These are phyloP conservation scores for Penicillium verrucosum DNA, from an alignment of 2,329 filamentous ascomycete species.

Conservation along the genomic window DNA sequence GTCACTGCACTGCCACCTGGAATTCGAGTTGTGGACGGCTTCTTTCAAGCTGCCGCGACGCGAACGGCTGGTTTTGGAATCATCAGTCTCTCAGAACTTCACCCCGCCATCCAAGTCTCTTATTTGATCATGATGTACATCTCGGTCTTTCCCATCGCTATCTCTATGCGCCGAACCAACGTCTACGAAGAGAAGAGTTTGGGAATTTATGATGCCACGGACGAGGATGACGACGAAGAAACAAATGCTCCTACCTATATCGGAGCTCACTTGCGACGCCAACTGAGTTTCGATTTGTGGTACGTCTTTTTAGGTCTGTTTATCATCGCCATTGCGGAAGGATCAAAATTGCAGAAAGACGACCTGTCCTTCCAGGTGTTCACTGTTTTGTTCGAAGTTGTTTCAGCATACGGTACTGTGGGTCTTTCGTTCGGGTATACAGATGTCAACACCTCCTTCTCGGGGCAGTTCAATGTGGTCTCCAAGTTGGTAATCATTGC, in stretches of 20 bases:
- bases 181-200: slow-evolving; percentile 82
- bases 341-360: slow-evolving; percentile 62
- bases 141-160: slow-evolving; percentile 93
- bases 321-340: slow-evolving; percentile 86
- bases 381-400: slow-evolving; percentile 73
- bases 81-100: slow-evolving; percentile 71
- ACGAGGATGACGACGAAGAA: slow-evolving; percentile 50
- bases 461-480: slow-evolving; percentile 71
- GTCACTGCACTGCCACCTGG: slow-evolving; percentile 68
- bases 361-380: slow-evolving; percentile 64
- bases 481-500: slow-evolving; percentile 64
- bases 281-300: slow-evolving; percentile 97
- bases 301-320: slow-evolving; percentile 94
- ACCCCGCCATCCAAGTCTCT: slow-evolving; percentile 87
- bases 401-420: slow-evolving; percentile 92
- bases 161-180: slow-evolving; percentile 88
- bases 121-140: slow-evolving; percentile 99
- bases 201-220: slow-evolving; percentile 64
- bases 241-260: slow-evolving; percentile 74
- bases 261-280: slow-evolving; percentile 82
- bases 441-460: slow-evolving; percentile 73
- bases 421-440: slow-evolving; percentile 84
- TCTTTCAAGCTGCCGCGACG: slow-evolving; percentile 87
- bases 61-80: slow-evolving; percentile 87
- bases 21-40: slow-evolving; percentile 75